Evolutionary conservation across 2,329 filamentous ascomycete species (phyloP), one percentile per base, ranked within the genome.

Genomic region (Emmonsia crescens): DNA sequence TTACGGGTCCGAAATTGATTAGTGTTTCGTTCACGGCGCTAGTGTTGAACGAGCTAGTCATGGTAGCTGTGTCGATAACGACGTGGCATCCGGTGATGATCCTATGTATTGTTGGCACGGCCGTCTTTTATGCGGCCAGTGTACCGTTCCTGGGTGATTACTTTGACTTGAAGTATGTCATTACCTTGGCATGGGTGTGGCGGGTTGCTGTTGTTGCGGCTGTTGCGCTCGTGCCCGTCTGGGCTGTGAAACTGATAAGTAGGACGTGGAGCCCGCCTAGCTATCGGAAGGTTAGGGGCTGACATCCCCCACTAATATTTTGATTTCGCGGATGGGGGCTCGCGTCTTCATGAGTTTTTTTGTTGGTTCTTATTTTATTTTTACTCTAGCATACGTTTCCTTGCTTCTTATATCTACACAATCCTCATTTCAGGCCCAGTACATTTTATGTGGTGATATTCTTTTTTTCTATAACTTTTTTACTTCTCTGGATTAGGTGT

Each of bases 21-120:
- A 85, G 89, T 29, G 89, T 99, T 54, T 91, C 87, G 62, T 99
- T 96, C 72, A 95, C 93, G 0, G 91, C 91, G 0, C 83, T 99
- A 2, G 86, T 99, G 5, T 79, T 97, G 64, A 99, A 97, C 74
- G 94, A 99, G 73, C 83, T 99, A 63, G 83, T 95, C 68, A 99
- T 99, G 95, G 94, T 97, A 2, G 93, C 92, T 3, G 90, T 96
- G 63, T 89, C 96, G 72, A 89, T 99, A 68, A 96, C 91, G 3
- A 99, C 94, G 0, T 99, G 94, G 94, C 94, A 97, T 74, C 88
- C 88, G 46, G 81, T 93, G 64, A 97, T 97, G 92, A 87, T 96
- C 60, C 78, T 89, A 59, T 87, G 83, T 66, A 88, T 97, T 64
- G 70, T 96, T 5, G 92, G 90, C 16, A 99, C 94, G 0, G 87